Evolutionary conservation across 108 stramenopile genomes (phyloP).

Genomic region (Cylindrotheca closterium): DNA sequence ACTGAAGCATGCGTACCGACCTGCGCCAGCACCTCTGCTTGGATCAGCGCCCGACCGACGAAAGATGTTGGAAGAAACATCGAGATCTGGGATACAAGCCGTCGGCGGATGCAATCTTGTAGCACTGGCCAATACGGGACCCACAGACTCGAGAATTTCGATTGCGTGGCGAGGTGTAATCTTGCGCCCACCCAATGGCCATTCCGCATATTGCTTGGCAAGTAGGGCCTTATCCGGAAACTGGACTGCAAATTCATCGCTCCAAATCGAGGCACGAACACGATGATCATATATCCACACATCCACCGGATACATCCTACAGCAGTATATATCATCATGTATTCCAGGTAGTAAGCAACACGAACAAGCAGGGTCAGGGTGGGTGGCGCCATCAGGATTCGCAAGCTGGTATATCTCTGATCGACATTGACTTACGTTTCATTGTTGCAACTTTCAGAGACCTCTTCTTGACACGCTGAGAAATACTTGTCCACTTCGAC

Average conservation of each 20-base stretch:
- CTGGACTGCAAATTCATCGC: not conserved
- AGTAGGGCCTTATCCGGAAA: slow-evolving; percentile 13
- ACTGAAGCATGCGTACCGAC: no score
- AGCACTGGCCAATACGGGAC: slow-evolving; percentile 4
- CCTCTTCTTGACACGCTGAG: slow-evolving; percentile 2
- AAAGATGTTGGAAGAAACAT: no score
- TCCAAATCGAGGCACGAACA: not conserved
- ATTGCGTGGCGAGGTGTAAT: not conserved
- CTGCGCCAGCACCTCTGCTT: no score
- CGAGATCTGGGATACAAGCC: no score
- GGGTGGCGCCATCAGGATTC: no score
- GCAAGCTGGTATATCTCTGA: no score
- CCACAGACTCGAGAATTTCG: slow-evolving; percentile 7
- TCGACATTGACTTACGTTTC: no score
- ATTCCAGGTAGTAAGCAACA: no score
- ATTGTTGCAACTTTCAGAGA: slow-evolving; percentile 4
- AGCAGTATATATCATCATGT: no score
- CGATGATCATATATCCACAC: slow-evolving; percentile 29
- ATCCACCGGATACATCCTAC: slow-evolving; percentile 27
- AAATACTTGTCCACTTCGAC: slow-evolving; percentile 6
- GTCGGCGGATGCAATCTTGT: slow-evolving; percentile 13
- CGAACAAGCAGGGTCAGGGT: no score
- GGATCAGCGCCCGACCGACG: no score
- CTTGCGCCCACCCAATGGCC: slow-evolving; percentile 2
- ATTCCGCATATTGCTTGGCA: not conserved